Conservation (phyloP, 1,139 yeast species). For the Yamadazyma epiphylla region DNA sequence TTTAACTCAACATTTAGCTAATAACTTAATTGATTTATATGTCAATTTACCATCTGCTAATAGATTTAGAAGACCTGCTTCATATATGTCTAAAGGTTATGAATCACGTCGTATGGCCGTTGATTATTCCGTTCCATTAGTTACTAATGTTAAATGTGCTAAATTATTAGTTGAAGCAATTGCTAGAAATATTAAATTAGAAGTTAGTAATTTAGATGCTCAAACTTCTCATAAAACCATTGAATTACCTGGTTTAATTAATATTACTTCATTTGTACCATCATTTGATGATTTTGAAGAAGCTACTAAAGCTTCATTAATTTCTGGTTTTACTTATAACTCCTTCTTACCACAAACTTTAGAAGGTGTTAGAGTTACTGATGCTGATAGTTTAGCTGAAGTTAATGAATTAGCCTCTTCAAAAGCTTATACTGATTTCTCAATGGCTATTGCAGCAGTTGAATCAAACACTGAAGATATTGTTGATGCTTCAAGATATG, state of each 20-base stretch:
- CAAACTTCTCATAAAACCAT: constrained; percentile 87
- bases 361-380: constrained; percentile 56
- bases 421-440: constrained; percentile 75
- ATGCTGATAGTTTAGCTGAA: constrained; percentile 58
- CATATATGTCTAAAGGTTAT: constrained; percentile 96
- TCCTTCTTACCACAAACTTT: constrained; percentile 73
- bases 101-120: constrained; percentile 99
- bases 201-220: constrained; percentile 75
- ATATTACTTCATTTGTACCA: constrained; percentile 78
- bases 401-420: constrained; percentile 57
- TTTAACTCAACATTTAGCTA: constrained; percentile 92
- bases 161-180: constrained; percentile 92
- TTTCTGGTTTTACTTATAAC: constrained; percentile 86
- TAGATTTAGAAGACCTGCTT: constrained; percentile 98
- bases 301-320: constrained; percentile 67
- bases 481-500: constrained; percentile 59
- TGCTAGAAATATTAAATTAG: constrained; percentile 64
- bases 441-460: constrained; percentile 80
- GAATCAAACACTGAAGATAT: constrained; percentile 62
- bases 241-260: constrained; percentile 82
- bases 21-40: constrained; percentile 93
- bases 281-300: constrained; percentile 60
- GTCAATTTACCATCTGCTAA: constrained; percentile 95
- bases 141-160: constrained; percentile 97
- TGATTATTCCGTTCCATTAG: constrained; percentile 95